Conservation (phyloP, 2,329 filamentous ascomycete genomes). For the Apiospora malaysiana region DNA sequence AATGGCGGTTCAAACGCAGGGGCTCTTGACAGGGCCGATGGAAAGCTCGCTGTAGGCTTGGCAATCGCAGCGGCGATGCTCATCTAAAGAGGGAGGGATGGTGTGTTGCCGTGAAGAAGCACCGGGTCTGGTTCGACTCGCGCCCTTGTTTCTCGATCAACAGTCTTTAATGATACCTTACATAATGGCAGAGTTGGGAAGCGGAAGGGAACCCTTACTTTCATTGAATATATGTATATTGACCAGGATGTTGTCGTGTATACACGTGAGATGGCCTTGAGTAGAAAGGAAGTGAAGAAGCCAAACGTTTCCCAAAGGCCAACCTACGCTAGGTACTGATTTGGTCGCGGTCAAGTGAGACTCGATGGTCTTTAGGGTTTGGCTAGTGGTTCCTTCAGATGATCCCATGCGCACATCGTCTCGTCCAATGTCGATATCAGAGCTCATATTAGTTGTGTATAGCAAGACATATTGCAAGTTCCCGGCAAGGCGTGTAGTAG, state of each 20-base stretch:
- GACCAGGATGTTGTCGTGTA: neutral
- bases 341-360: too few species aligned
- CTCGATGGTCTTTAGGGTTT: too few species aligned
- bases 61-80: conserved; percentile 9
- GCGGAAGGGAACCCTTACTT: fast-evolving
- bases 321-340: too few species aligned
- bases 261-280: neutral
- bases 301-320: too few species aligned
- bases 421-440: neutral
- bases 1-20: neutral
- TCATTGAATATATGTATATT: neutral
- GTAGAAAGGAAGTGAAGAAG: too few species aligned
- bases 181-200: too few species aligned
- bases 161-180: neutral
- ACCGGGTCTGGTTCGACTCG: neutral
- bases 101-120: neutral
- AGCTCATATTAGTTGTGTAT: neutral
- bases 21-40: neutral
- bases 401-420: too few species aligned
- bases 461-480: neutral
- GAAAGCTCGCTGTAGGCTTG: conserved; percentile 10
- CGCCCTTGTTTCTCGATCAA: neutral
- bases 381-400: too few species aligned
- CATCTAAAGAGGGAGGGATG: neutral
- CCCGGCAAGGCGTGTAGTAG: too few species aligned